Evolutionary conservation across 148 eudicot genomes (phyloP), one percentile per base, ranked within the genome.

Genomic region (Rhododendron henanense): DNA sequence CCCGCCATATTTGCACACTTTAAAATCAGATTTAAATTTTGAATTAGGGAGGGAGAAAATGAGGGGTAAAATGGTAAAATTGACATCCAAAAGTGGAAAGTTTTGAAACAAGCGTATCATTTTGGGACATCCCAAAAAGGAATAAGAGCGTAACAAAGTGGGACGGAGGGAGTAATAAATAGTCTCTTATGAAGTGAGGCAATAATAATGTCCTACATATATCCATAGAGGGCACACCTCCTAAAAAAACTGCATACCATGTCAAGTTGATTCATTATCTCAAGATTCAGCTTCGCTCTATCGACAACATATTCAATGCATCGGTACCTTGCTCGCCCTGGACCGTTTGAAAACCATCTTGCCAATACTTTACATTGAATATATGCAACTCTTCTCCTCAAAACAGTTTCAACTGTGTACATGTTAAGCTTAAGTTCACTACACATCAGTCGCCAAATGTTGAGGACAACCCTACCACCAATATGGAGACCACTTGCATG

Each of bases 401-500:
- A 87, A 89, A 96, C 97, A 90, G 96, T 94, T 89, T 95, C 99
- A 88, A 88, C 88, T 83, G 98, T 88, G 90, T 95, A 96, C 92
- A 95, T 86, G 85, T 93, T 92, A 81, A 94, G 89, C 89, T 92
- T 96, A 57, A 96, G 91, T 88, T 96, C 99, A 39, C 31, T 31
- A 31, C 98, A 96, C 91, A 94, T 90, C 78, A 96, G 90, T 78
- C 99, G 92, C 99, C 99, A 96, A 87, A 94, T 85, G 87, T 96
- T 96, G 59, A 96, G 94, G 65, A 96, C 92, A 86, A 96, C 92
- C 88, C 99, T 93, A 91, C 99, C 98, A 88, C 92, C 92, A 78
- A 95, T 98, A 91, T 94, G 98, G 80, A 97, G 79, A 85, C 99
- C 99, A 83, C 99, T 97, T 31, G 95, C 98, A 92, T 97, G 99